Percentiles rank a stretch among this genome's conserved stretches.
These are phyloP conservation scores for Pichia scutulata DNA, from an alignment of 805 yeast genomes.

Conservation along the genomic window DNA sequence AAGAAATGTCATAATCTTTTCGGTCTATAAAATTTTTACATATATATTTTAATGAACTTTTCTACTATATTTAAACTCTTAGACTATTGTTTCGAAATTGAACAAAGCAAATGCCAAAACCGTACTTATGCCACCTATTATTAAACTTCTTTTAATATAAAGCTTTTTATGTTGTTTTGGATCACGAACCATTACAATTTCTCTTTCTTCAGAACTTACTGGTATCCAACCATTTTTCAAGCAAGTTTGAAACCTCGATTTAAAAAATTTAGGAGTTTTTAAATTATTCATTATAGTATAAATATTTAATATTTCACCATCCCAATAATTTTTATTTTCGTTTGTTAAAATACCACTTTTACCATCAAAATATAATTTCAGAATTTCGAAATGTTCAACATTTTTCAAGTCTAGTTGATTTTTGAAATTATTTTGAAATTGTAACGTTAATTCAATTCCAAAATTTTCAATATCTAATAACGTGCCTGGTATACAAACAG, in stretches of 20 bases:
- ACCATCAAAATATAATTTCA: slow-evolving; percentile 6
- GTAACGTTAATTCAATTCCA: neutral
- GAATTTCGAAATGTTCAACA: neutral
- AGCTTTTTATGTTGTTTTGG: neutral
- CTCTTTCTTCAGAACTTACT: slow-evolving; percentile 41
- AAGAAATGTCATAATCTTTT: slow-evolving; percentile 4
- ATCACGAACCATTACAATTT: slow-evolving; percentile 35
- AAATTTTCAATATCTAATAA: slow-evolving; percentile 17
- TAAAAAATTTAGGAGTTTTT: slow-evolving; percentile 31
- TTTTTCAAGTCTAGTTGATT: neutral
- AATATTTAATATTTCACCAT: slow-evolving; percentile 9
- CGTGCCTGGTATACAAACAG: slow-evolving; percentile 31
- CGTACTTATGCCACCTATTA: neutral
- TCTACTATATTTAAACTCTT: neutral
- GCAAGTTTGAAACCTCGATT: slow-evolving; percentile 33
- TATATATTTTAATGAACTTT: neutral
- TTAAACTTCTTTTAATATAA: neutral
- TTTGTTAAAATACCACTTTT: neutral
- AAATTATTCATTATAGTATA: slow-evolving; percentile 21
- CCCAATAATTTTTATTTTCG: neutral
- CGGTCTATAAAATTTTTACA: neutral
- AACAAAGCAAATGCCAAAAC: neutral
- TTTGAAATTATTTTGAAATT: neutral
- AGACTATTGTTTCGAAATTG: neutral
- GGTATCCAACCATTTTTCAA: slow-evolving; percentile 44